Evolutionary conservation across 2,329 filamentous ascomycete genomes (phyloP), one percentile per base, ranked within the genome.

Genomic region (Lecanicillium sp.): DNA sequence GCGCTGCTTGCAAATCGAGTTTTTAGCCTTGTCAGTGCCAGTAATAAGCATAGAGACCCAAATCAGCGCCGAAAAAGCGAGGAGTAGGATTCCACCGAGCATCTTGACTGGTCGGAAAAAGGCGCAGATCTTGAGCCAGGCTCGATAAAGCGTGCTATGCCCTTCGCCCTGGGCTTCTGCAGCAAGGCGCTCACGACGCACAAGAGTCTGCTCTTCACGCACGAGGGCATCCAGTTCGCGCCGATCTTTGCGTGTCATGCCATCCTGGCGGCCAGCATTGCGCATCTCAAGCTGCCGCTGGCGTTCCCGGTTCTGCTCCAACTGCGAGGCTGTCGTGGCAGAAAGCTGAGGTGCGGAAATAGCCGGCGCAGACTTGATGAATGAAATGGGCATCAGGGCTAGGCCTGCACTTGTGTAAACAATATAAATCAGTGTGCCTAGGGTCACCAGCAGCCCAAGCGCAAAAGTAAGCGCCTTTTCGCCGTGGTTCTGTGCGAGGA

Each of bases 21-120:
- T 95, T 60, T 84, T 89, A 27, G 88, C 86, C 67, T 96, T 96
- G 73, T 98, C 92, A 53, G 96, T 88, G 48, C 80, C 84, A 0
- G 90, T 96, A 56, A 96, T 84, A 49, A 96, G 74, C 87, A 98
- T 96, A 11, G 86, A 94, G 8, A 83, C 74, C 74, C 87, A 94
- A 48, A 94, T 73, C 30, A 94, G 49, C 12, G 95, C 61, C 1
- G 85, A 73, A 16, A 95, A 57, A 2, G 87, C 48, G 22, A 95
- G 71, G 3, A 96, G 65, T 0, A 94, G 49, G 35, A 95, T 68
- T 12, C 92, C 92, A 2, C 86, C 83, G 12, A 96, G 60, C 30
- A 96, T 76, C 65, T 94, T 95, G 51, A 98, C 66, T 1, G 92
- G 92, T 7, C 89, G 78, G 60, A 96, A 83, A 28, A 94, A 63